phyloP scores from a whole-genome alignment of 805 yeast genomes.

The Yarrowia porcina region DNA sequence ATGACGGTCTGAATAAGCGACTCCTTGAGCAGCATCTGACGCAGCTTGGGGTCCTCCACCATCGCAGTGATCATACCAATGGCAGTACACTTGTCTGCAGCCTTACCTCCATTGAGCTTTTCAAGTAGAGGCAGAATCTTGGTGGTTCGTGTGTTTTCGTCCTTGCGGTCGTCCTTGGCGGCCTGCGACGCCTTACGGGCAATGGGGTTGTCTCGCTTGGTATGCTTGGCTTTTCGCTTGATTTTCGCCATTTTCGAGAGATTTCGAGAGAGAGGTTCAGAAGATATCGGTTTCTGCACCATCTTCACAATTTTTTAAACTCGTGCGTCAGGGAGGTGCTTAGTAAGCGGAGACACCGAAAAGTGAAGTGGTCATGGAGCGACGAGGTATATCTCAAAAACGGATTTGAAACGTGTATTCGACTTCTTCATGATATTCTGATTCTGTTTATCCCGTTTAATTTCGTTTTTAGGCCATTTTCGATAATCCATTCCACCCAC shows the following conservation, averaged over 20 bases:
- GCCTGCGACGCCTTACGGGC: constrained; percentile 40
- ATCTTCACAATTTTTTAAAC: constrained; percentile 18
- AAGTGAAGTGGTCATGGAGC: background rate
- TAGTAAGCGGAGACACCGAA: background rate
- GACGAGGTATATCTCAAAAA: too few species aligned
- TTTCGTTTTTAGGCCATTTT: too few species aligned
- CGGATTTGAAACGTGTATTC: too few species aligned
- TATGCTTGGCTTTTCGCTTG: constrained; percentile 59
- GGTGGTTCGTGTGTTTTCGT: constrained; percentile 49
- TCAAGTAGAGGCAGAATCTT: constrained; percentile 66
- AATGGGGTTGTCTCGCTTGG: constrained; percentile 32
- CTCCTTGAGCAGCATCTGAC: constrained; percentile 66
- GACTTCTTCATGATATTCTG: too few species aligned
- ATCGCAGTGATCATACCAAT: constrained; percentile 67
- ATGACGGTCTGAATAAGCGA: constrained; percentile 61
- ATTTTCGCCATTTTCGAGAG: constrained; percentile 61
- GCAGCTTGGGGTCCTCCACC: constrained; percentile 62
- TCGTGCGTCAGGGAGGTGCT: constrained; percentile 16
- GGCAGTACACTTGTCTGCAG: constrained; percentile 77
- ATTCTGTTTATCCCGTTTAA: too few species aligned
- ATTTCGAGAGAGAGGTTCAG: background rate
- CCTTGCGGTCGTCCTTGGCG: constrained; percentile 39
- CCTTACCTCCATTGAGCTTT: constrained; percentile 57
- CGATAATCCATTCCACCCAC: background rate
- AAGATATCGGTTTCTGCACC: background rate